phyloP scores from a whole-genome alignment of 192 early-diverging fungal genomes.

The Umbelopsis vinacea region DNA sequence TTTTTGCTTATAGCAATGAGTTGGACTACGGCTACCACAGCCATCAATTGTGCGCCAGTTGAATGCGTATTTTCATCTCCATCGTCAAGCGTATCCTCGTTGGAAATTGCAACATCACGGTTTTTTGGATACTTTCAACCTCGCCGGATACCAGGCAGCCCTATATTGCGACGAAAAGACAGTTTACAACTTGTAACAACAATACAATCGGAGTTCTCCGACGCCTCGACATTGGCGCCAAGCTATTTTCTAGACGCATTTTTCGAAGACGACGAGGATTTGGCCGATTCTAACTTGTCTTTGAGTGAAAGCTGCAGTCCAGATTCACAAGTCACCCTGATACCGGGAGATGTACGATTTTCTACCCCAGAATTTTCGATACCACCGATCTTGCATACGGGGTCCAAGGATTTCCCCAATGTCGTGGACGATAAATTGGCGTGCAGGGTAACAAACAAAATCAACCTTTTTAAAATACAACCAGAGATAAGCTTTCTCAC shows the following conservation, averaged over 20 bases:
- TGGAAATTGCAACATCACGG: not conserved
- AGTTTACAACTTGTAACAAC: conserved; percentile 20
- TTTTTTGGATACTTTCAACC: not conserved
- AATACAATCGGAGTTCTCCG: conserved; percentile 16
- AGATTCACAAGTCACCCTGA: not conserved
- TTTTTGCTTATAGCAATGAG: not conserved
- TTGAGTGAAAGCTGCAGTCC: not conserved
- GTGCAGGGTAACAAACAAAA: not conserved
- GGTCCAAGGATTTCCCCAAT: not conserved
- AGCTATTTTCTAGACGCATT: conserved; percentile 15
- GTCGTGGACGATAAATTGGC: not conserved
- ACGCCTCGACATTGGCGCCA: conserved; percentile 13
- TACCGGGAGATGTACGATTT: not conserved
- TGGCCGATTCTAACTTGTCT: not conserved
- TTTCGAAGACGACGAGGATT: not conserved
- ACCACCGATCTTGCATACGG: conserved; percentile 6
- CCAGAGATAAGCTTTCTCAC: not conserved
- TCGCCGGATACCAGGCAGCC: not conserved
- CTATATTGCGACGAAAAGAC: not conserved
- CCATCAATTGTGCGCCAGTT: conserved; percentile 16
- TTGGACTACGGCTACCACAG: conserved; percentile 6
- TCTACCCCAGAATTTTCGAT: not conserved
- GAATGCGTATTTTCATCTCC: conserved; percentile 10
- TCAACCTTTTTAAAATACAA: not conserved
- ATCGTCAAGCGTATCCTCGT: conserved; percentile 4